A percentile compares a stretch with the other conserved stretches of the same genome.
Conservation (phyloP, 139 green algal genomes). For the Haematococcus lacustris region DNA sequence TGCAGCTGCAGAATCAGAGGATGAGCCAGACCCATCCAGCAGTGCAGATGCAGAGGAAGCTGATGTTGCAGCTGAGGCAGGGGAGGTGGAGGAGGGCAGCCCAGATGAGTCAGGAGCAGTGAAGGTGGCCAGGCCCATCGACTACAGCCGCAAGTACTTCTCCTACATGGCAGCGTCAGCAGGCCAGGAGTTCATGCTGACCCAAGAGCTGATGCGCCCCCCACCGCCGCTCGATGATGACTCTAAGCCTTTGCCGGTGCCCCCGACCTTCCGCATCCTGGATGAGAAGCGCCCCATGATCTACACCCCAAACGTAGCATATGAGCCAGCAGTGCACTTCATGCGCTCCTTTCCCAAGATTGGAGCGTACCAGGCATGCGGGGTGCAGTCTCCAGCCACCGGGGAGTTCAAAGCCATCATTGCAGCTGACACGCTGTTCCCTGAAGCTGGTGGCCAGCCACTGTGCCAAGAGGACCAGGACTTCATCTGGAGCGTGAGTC, state of each 20-base stretch:
- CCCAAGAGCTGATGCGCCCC: slow-evolving; percentile 26
- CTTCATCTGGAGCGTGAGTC: slow-evolving; percentile 38
- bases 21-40: slow-evolving; percentile 25
- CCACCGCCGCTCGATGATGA: slow-evolving; percentile 25
- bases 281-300: slow-evolving; percentile 52
- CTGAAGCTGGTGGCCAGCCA: slow-evolving; percentile 41
- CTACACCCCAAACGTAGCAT: slow-evolving; percentile 31
- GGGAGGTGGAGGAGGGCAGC: slow-evolving; percentile 3
- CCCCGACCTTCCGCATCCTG: slow-evolving; percentile 52
- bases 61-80: slow-evolving; percentile 5
- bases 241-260: slow-evolving; percentile 17
- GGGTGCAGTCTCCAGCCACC: slow-evolving; percentile 10
- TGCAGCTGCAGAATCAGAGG: slow-evolving; percentile 37
- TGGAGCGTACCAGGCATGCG: slow-evolving; percentile 25
- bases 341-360: slow-evolving; percentile 42
- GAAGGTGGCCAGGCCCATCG: slow-evolving; percentile 17
- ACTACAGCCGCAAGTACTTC: slow-evolving; percentile 49
- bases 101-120: slow-evolving; percentile 1
- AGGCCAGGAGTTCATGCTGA: slow-evolving; percentile 41
- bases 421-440: slow-evolving; percentile 50
- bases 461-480: slow-evolving; percentile 34
- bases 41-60: background rate
- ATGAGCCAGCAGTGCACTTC: slow-evolving; percentile 47
- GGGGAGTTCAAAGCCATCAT: slow-evolving; percentile 42
- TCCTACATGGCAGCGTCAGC: slow-evolving; percentile 34